Evolutionary conservation across 495 filamentous ascomycete species (phyloP), one percentile per base, ranked within the genome.

Genomic region (Rhizodiscina lignyota): DNA sequence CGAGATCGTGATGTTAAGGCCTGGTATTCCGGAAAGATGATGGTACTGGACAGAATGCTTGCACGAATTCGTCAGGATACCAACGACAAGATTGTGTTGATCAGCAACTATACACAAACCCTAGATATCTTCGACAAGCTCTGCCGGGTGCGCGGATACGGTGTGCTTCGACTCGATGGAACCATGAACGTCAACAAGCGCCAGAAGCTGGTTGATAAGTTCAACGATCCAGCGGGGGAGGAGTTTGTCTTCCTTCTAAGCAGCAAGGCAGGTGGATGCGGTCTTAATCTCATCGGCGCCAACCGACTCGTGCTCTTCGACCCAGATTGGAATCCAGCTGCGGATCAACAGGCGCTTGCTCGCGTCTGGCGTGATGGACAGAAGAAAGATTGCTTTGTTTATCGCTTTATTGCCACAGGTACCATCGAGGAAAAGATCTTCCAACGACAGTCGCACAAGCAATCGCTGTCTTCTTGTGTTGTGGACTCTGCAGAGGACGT

Each of bases 371-470:
- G 91, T 58, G 91, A 96, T 45, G 91, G 91, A 0, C 91, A 99
- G 51, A 94, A 93, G 67, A 99, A 99, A 49, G 86, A 96, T 51
- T 96, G 91, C 45, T 96, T 99, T 47, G 89, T 99, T 18, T 99
- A 99, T 60, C 82, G 91, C 21, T 96, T 99, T 62, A 96, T 99
- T 44, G 79, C 85, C 1, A 94, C 91, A 0, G 89, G 91, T 1
- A 92, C 89, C 0, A 99, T 99, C 50, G 89, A 99, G 51, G 89
- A 99, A 57, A 99, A 99, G 63, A 94, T 99, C 51, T 99, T 99
- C 66, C 91, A 96, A 58, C 74, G 89, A 4, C 89, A 99, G 51
- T 89, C 81, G 3, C 89, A 99, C 64, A 99, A 99, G 56, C 91
- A 96, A 55, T 87, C 83, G 0, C 67, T 99, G 4, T 93, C 83